A percentile compares a stretch with the other conserved stretches of the same genome.
phyloP scores from a whole-genome alignment of 768 basidiomycete genomes.

The Aureoboletus auriporus region DNA sequence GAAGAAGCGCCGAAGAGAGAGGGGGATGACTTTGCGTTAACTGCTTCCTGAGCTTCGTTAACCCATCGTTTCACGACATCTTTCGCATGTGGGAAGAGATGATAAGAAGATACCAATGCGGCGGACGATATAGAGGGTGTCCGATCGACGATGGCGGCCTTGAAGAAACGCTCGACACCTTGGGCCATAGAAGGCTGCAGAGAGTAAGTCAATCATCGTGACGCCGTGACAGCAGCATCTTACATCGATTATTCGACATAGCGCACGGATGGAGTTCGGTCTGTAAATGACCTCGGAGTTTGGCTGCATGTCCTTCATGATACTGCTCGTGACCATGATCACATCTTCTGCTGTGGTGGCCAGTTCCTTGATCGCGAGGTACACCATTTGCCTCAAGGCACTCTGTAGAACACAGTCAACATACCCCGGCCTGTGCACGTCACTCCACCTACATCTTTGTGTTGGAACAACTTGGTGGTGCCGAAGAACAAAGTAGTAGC shows the following conservation, averaged over 20 bases:
- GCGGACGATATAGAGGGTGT: slow-evolving; percentile 95
- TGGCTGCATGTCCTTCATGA: slow-evolving; percentile 99
- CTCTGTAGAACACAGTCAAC: slow-evolving; percentile 47
- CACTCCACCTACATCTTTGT: slow-evolving; percentile 84
- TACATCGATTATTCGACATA: slow-evolving; percentile 97
- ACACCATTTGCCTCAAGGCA: slow-evolving; percentile 95
- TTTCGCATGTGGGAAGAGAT: slow-evolving; percentile 89
- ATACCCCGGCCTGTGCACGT: not conserved
- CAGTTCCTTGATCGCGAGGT: slow-evolving; percentile 97
- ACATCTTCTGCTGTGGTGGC: slow-evolving; percentile 96
- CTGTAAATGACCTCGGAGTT: slow-evolving; percentile 98
- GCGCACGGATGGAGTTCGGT: slow-evolving; percentile 93
- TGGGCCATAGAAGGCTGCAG: slow-evolving; percentile 97
- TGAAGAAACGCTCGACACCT: slow-evolving; percentile 98
- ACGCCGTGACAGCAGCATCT: slow-evolving; percentile 34
- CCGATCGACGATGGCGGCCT: slow-evolving; percentile 96
- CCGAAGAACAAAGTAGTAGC: slow-evolving; percentile 98
- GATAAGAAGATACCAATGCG: slow-evolving; percentile 94
- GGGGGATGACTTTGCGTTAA: slow-evolving; percentile 78
- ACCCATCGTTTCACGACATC: slow-evolving; percentile 98
- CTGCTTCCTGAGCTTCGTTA: slow-evolving; percentile 97
- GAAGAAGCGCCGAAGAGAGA: slow-evolving; percentile 59
- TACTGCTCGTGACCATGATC: slow-evolving; percentile 98
- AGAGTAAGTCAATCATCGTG: slow-evolving; percentile 26
- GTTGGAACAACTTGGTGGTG: slow-evolving; percentile 97